Base-by-base conservation (phyloP, 352 stramenopile species). In the Phytopythium vexans region DNA sequence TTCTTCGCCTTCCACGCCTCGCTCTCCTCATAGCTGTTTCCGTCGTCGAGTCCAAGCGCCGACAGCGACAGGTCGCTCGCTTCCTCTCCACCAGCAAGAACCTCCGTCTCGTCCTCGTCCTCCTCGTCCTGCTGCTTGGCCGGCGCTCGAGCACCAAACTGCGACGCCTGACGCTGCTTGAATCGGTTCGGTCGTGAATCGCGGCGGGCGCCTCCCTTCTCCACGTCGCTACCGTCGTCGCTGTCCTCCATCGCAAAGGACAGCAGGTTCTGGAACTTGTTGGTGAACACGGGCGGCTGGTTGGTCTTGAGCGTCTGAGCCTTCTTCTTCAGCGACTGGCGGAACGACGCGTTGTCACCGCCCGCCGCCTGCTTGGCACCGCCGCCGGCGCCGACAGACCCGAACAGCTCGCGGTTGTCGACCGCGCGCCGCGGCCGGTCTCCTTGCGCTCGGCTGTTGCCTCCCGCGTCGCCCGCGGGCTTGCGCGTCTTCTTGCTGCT, bases 261-360 rank as follows among this genome's bases (percentile, higher is more conserved):
- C 49, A 92, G 54, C 49, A 92, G 55, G 63, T 92, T 92, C 66
- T 89, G 78, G 49, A 92, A 92, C 62, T 92, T 89, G 71, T 92
- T 88, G 16, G 82, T 89, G 52, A 88, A 89, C 41, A 88, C 74
- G 4, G 66, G 63, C 12, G 45, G 52, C 41, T 86, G 56, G 39
- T 52, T 45, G 16, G 41, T 45, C 15, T 54, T 54, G 43, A 36
- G 38, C 11, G 33, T 45, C 36, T 51, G 40, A 31, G 41, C n/a
- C 49, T 50, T 59, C 38, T 77, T 74, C 47, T 66, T 70, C 4
- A 38, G 44, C 32, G 49, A 44, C 36, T 57, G 62, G 5, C 54
- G 56, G 36, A 58, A 58, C 6, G 32, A 31, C 33, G 15, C 52
- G 10, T 45, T 50, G 37, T 21, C 41, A 6, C 34, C 56, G 7